Evolutionary conservation across 768 basidiomycete genomes (phyloP), one percentile per base, ranked within the genome.

Genomic region (Strobilomyces confusus): DNA sequence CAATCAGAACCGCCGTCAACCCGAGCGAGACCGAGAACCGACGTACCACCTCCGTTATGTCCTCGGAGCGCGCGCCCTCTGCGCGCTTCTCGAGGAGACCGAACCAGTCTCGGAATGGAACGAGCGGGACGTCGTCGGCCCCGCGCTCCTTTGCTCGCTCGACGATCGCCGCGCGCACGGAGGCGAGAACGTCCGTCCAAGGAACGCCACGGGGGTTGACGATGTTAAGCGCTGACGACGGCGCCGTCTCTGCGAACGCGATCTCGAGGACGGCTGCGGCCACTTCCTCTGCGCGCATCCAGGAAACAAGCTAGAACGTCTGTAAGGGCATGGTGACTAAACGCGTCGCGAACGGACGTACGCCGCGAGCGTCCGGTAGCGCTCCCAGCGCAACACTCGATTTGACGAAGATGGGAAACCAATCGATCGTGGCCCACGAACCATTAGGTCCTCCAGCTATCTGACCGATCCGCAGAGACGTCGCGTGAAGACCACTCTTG

Each of bases 201-300:
- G 64, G 34, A 7, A 69, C 58, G 2, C 70, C 67, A 8, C 61
- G 73, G 71, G 63, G 55, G 4, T 76, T 72, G 0, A 73, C 72
- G 9, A 75, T 48, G 56, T 77, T 75, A 19, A 73, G 56, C 3
- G 69, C 66, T 9, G 45, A 44, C 2, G 68, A 65, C 0, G 63
- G 48, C 15, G 33, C 34, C 6, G 5, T n/a, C 60, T 52, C 29
- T 7, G 57, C 45, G 32, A 72, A 63, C 3, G 69, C 68, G 6
- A 71, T 57, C 51, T 75, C 75, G 3, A 72, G 47, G 15, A 74
- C 56, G n/a, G 67, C 54, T 9, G 56, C 29, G 0, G 72, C 62
- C 0, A 73, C 73, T 13, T 68, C 65, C 34, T 76, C 67, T 32
- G 69, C 65, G 7, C 72, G 67, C 15, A 76, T 34, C 76, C 76